Evolutionary conservation across 2,329 filamentous ascomycete species (phyloP).

Genomic region (Monilinia vaccinii-corymbosi): DNA sequence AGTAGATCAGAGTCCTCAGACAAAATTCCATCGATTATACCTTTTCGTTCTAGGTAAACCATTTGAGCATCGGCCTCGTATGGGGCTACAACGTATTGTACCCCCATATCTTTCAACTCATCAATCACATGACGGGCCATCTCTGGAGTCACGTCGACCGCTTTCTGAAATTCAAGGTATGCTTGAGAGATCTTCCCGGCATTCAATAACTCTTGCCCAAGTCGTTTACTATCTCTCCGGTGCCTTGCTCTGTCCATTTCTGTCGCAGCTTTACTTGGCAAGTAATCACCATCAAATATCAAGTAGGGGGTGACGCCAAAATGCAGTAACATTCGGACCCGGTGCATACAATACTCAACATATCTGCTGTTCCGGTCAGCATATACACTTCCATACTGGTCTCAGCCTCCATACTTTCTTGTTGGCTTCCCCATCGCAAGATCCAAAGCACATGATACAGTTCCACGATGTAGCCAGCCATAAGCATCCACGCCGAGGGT

Average conservation of each 20-base stretch:
- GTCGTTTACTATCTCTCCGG: constrained; percentile 65
- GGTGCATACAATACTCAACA: constrained; percentile 81
- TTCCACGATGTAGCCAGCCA: constrained; percentile 94
- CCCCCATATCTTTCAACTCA: constrained; percentile 68
- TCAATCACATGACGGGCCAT: constrained; percentile 93
- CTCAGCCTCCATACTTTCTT: constrained; percentile 52
- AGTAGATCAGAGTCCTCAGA: constrained; percentile 95
- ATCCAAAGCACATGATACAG: constrained; percentile 82
- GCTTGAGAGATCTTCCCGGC: constrained; percentile 76
- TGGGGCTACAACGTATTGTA: constrained; percentile 87
- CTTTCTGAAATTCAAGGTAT: constrained; percentile 82
- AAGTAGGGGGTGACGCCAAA: constrained; percentile 92
- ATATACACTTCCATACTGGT: not conserved
- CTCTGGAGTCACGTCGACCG: constrained; percentile 88
- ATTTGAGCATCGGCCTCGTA: constrained; percentile 98
- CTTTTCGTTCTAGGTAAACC: constrained; percentile 82
- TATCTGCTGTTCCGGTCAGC: constrained; percentile 46
- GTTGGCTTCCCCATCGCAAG: constrained; percentile 83
- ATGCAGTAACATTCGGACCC: constrained; percentile 87
- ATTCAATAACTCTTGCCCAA: constrained; percentile 69
- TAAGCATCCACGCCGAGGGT: constrained; percentile 94
- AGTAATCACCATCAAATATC: constrained; percentile 90
- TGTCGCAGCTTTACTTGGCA: constrained; percentile 87
- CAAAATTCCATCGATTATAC: constrained; percentile 76
- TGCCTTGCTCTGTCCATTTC: constrained; percentile 68